These are phyloP conservation scores for Myrmaecium sp. DNA, from an alignment of 2,329 filamentous ascomycete species.

Conservation along the genomic window DNA sequence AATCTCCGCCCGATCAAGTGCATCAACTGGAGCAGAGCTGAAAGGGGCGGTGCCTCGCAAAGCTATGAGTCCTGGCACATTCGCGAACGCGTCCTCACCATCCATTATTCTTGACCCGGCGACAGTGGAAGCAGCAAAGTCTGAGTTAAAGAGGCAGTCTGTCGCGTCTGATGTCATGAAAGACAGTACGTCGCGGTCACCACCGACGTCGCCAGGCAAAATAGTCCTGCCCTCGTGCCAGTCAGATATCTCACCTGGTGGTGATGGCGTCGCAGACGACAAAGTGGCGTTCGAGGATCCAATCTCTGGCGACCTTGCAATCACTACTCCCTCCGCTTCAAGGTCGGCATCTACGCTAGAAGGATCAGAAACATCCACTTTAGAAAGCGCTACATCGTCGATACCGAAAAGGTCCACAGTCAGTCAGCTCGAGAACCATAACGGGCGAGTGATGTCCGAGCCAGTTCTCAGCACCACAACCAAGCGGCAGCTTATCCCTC, in stretches of 20 bases:
- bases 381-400: no score
- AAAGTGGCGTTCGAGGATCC: slow-evolving; percentile 1
- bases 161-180: slow-evolving; percentile 50
- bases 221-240: no score
- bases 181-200: slow-evolving; percentile 46
- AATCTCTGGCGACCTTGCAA: not conserved
- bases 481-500: no score
- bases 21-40: slow-evolving; percentile 12
- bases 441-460: no score
- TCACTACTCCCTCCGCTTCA: not conserved
- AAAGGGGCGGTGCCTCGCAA: slow-evolving; percentile 26
- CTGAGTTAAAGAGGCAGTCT: slow-evolving; percentile 35
- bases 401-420: no score
- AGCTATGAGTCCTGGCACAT: slow-evolving; percentile 43
- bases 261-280: slow-evolving; percentile 17
- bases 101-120: slow-evolving; percentile 49
- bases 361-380: not conserved
- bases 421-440: no score
- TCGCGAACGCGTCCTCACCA: slow-evolving; percentile 45
- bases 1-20: not conserved
- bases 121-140: slow-evolving; percentile 40
- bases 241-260: slow-evolving; percentile 30
- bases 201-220: slow-evolving; percentile 34
- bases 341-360: not conserved
- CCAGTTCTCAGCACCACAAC: no score